A percentile compares a stretch with the other conserved stretches of the same genome.
Evolutionary conservation across 2,329 filamentous ascomycete genomes (phyloP).

Genomic region (Waltergamsia citrina): DNA sequence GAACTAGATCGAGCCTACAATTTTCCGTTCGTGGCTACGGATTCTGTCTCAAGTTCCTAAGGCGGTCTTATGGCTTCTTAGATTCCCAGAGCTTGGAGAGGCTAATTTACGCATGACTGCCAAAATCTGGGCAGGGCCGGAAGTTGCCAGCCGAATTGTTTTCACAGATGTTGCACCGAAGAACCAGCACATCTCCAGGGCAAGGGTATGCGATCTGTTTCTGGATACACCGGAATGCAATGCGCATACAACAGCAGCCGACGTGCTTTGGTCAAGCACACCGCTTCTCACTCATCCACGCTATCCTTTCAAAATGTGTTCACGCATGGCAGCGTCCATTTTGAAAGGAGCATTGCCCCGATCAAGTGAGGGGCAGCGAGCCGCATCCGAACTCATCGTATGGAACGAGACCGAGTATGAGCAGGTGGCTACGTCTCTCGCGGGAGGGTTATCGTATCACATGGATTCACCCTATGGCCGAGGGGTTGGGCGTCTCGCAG

Average conservation of each 20-base stretch:
- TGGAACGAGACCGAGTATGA: conserved; percentile 77
- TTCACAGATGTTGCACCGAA: conserved; percentile 98
- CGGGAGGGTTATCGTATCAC: conserved; percentile 51
- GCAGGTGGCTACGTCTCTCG: conserved; percentile 60
- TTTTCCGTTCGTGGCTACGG: conserved; percentile 89
- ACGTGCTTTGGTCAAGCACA: conserved; percentile 93
- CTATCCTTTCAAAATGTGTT: conserved; percentile 98
- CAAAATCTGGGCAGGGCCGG: conserved; percentile 69
- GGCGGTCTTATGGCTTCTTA: conserved; percentile 88
- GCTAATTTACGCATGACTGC: conserved; percentile 75
- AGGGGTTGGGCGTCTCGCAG: conserved; percentile 60
- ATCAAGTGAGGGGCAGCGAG: conserved; percentile 52
- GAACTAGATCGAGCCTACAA: conserved; percentile 83
- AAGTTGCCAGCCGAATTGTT: conserved; percentile 77
- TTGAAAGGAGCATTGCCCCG: conserved; percentile 80
- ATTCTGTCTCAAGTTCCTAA: conserved; percentile 81
- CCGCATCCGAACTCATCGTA: conserved; percentile 69
- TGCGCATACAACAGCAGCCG: conserved; percentile 92
- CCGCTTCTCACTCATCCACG: conserved; percentile 83
- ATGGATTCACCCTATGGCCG: conserved; percentile 35
- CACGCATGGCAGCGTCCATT: conserved; percentile 93
- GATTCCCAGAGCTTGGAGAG: conserved; percentile 91
- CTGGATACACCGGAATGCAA: conserved; percentile 98
- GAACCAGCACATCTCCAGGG: conserved; percentile 84
- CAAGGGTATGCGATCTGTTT: conserved; percentile 87